Evolutionary conservation across 768 basidiomycete species (phyloP), one percentile per base, ranked within the genome.

Genomic region (Suillus placidus): DNA sequence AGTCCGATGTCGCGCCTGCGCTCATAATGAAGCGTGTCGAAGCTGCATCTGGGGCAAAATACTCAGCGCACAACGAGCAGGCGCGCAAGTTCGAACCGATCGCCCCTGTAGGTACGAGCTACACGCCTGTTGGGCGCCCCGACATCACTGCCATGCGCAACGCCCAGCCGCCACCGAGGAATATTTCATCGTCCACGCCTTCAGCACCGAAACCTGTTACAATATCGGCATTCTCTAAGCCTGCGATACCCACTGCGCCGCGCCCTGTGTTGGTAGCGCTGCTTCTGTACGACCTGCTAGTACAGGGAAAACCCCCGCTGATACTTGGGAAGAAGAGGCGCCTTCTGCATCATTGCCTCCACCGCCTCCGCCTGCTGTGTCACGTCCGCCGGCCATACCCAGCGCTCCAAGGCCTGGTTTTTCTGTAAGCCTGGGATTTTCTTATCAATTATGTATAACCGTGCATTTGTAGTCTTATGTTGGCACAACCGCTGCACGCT

Each of bases 41-140:
- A 80, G 88, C 90, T 20, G 90, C 94, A 12, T 95, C 93, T 14
- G 95, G 95, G n/a, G 87, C 94, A 0, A 93, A 87, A 71, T 99
- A 99, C 77, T 91, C 92, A 4, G 82, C 87, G 1, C 94, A 95
- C 71, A 89, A 90, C 58, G 93, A 95, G 71, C 77, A 81, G n/a
- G 75, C 90, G 0, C 87, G 90, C 64, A 88, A 85, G 71, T 83
- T 82, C 62, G 91, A 94, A 68, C 91, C 92, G 6, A 95, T 96
- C 69, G 85, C 90, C 0, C 92, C 94, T 20, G 91, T 91, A 5
- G 91, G 93, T 12, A 88, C 90, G 0, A 87, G 75, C 70, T 93
- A 94, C 76, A 88, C 81, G 2, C 93, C 93, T 7, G 81, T 93
- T 23, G 93, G 93, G 20, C 87, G 81, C 65, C 84, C 88, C 3